phyloP scores from a whole-genome alignment of 805 yeast genomes.

The Candida coleopterorum region DNA sequence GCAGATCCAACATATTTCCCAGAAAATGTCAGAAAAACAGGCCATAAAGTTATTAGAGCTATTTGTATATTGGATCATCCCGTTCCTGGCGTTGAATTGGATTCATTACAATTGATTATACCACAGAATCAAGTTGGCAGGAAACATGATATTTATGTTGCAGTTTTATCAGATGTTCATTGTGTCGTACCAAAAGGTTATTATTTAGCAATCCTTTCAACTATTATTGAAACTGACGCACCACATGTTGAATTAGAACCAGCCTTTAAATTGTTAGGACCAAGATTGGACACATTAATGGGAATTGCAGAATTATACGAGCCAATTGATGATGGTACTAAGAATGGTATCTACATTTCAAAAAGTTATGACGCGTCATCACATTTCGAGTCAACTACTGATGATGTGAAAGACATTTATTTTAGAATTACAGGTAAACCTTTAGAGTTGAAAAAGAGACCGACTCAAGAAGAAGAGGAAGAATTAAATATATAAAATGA shows the following conservation, averaged over 20 bases:
- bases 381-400: conserved; percentile 94
- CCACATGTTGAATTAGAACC: conserved; percentile 92
- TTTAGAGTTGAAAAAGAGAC: conserved; percentile 75
- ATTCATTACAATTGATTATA: conserved; percentile 88
- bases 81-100: conserved; percentile 77
- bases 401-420: conserved; percentile 92
- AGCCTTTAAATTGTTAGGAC: conserved; percentile 86
- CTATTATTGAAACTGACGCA: conserved; percentile 86
- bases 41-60: conserved; percentile 73
- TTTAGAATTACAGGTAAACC: conserved; percentile 91
- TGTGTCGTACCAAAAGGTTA: conserved; percentile 87
- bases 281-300: conserved; percentile 79
- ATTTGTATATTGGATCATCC: conserved; percentile 90
- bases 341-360: conserved; percentile 75
- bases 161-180: conserved; percentile 84
- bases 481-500: too few species aligned
- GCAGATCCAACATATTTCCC: conserved; percentile 99
- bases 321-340: conserved; percentile 78
- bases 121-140: conserved; percentile 95
- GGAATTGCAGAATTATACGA: conserved; percentile 89
- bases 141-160: conserved; percentile 90
- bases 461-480: conserved; percentile 51
- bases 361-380: conserved; percentile 91
- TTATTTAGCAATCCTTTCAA: conserved; percentile 89
- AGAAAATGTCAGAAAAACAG: conserved; percentile 65